Conservation (phyloP, 1,284 basidiomycete genomes). For the Papiliotrema nemorosa region DNA sequence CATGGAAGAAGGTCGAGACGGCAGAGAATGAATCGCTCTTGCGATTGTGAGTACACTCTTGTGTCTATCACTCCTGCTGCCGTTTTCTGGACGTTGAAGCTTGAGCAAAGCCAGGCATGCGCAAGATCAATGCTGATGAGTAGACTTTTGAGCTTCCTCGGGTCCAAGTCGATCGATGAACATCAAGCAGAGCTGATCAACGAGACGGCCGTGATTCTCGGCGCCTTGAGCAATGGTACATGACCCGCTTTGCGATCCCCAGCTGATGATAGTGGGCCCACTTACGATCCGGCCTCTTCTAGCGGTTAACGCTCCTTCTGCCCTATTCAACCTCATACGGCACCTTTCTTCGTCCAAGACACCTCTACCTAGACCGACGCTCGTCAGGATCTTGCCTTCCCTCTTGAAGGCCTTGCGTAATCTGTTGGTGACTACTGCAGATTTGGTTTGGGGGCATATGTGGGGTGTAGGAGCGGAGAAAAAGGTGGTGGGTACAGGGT, state of each 20-base stretch:
- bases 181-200: slow-evolving; percentile 26
- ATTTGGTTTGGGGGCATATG: slow-evolving; percentile 44
- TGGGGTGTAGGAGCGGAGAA: slow-evolving; percentile 44
- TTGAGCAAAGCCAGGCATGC: not conserved
- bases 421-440: slow-evolving; percentile 38
- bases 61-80: not conserved
- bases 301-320: slow-evolving; percentile 18
- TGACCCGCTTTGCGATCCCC: not conserved
- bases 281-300: slow-evolving; percentile 37
- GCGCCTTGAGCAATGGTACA: slow-evolving; percentile 42
- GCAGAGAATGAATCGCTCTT: slow-evolving; percentile 36
- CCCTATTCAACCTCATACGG: slow-evolving; percentile 27
- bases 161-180: slow-evolving; percentile 6
- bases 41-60: slow-evolving; percentile 23
- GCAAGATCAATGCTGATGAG: not conserved
- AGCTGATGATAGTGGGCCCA: slow-evolving; percentile 29
- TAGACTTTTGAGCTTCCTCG: slow-evolving; percentile 16
- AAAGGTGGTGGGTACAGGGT: slow-evolving; percentile 39
- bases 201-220: slow-evolving; percentile 47
- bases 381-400: slow-evolving; percentile 20
- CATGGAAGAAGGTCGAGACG: slow-evolving; percentile 46
- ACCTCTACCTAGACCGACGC: slow-evolving; percentile 3
- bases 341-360: slow-evolving; percentile 4
- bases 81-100: no score
- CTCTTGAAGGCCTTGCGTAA: slow-evolving; percentile 41